Evolutionary conservation across 2,329 filamentous ascomycete genomes (phyloP), one percentile per base, ranked within the genome.

Genomic region (Pseudogymnoascus pannorum): DNA sequence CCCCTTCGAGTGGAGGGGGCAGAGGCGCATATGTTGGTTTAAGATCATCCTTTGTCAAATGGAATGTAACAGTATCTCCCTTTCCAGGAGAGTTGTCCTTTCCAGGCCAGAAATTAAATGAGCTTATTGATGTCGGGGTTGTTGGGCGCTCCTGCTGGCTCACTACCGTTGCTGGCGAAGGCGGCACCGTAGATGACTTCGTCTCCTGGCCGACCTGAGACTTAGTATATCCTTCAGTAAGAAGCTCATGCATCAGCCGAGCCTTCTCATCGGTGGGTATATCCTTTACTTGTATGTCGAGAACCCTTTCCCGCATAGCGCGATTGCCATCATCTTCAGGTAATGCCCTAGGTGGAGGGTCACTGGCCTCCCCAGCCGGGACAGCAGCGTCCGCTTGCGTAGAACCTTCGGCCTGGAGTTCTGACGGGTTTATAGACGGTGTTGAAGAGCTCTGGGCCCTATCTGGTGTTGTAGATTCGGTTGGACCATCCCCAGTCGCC

Each of bases 301-400:
- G 80, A 66, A 94, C 91, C 64, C 83, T 84, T 65, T 77, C 79
- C 68, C 90, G 80, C 67, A 93, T 73, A 60, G 76, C 74, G 16
- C 81, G 78, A 87, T 91, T 92, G 48, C 90, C 90, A 77, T 94
- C 90, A 69, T 93, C 88, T 70, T 87, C 90, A 1, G 89, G 89
- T 11, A 73, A 61, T 12, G 70, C 68, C 33, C 62, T 65, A 42
- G 66, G 67, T 18, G 67, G 66, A 3, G 66, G 64, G 22, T 22
- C 48, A 31, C 26, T 31, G 9, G 26, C 26, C 9, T 31, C n/a
- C 4, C 16, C n/a, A 8, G 26, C 3, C 26, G 48, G 24, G 8
- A 8, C 9, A 54, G 24, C 26, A 31, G 48, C 12, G 9, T 14
- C n/a, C 8, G 8, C n/a, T 4, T 54, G 48, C 20, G 5, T 12